Percentiles rank a stretch among this genome's conserved stretches.
Evolutionary conservation across 176 grass and related monocot species (phyloP).

Genomic region (barley (Hordeum vulgare)): DNA sequence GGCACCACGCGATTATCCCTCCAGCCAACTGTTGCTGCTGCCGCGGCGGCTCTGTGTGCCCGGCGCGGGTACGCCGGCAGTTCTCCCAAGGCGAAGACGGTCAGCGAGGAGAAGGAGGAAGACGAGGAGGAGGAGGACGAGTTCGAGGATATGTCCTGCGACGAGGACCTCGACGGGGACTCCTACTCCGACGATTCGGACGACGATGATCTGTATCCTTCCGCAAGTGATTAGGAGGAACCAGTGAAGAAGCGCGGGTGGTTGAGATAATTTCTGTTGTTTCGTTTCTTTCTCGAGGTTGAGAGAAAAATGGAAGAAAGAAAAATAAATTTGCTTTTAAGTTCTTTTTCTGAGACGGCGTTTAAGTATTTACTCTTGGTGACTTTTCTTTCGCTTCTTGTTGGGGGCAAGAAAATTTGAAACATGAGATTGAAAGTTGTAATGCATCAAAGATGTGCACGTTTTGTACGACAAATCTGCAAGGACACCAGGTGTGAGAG

Average conservation of each 20-base stretch:
- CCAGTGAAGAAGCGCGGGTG: constrained; percentile 4
- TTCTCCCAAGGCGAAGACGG: neutral
- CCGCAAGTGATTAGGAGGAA: neutral
- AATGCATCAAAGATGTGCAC: neutral
- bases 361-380: neutral
- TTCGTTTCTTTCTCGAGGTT: neutral
- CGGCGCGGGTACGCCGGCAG: constrained; percentile 18
- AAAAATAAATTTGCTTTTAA: neutral
- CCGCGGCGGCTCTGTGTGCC: neutral
- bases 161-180: constrained; percentile 6
- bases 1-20: neutral
- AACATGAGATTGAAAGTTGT: neutral
- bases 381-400: neutral
- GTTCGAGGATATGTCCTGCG: constrained; percentile 6
- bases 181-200: constrained; percentile 7
- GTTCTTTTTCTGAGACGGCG: too few relatives aligned
- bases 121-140: neutral
- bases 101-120: constrained; percentile 27
- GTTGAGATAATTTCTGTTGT: neutral
- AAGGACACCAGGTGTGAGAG: too few relatives aligned
- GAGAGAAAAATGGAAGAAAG: neutral
- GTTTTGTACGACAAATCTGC: too few relatives aligned
- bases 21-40: neutral
- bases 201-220: neutral
- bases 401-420: neutral